These are phyloP conservation scores for Fragilaria radians DNA, from an alignment of 108 stramenopile species.

Conservation along the genomic window DNA sequence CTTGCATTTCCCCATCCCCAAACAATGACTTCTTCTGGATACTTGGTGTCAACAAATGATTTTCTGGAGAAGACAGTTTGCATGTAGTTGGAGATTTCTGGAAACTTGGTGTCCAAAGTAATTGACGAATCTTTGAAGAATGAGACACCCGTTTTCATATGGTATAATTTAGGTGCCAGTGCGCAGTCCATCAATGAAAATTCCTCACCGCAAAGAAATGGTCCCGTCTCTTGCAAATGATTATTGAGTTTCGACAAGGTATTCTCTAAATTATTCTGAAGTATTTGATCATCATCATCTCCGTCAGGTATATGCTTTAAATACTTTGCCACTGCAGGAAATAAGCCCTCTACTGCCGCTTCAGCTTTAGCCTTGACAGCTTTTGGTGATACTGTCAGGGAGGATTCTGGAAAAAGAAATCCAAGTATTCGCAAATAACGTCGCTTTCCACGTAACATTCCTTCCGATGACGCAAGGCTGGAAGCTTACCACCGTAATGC, in stretches of 20 bases:
- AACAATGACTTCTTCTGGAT: conserved; percentile 60
- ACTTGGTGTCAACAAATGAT: conserved; percentile 54
- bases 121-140: conserved; percentile 49
- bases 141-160: conserved; percentile 48
- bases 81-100: conserved; percentile 48
- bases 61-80: conserved; percentile 43
- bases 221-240: conserved; percentile 32
- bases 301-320: conserved; percentile 58
- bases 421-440: conserved; percentile 74
- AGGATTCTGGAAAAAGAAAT: conserved; percentile 75
- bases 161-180: conserved; percentile 74
- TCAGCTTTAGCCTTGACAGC: conserved; percentile 28
- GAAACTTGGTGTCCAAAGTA: conserved; percentile 40
- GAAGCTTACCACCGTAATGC: conserved; percentile 73
- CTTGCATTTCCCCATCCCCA: conserved; percentile 76
- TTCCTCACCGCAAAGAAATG: conserved; percentile 19
- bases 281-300: conserved; percentile 38
- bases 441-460: conserved; percentile 80
- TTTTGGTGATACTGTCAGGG: conserved; percentile 14
- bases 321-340: conserved; percentile 76
- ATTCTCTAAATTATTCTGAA: conserved; percentile 25
- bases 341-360: conserved; percentile 53
- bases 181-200: conserved; percentile 66
- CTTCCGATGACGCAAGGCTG: conserved; percentile 71
- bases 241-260: conserved; percentile 39